Conservation (phyloP, 2,329 filamentous ascomycete species). For the Fusarium nematophilum region DNA sequence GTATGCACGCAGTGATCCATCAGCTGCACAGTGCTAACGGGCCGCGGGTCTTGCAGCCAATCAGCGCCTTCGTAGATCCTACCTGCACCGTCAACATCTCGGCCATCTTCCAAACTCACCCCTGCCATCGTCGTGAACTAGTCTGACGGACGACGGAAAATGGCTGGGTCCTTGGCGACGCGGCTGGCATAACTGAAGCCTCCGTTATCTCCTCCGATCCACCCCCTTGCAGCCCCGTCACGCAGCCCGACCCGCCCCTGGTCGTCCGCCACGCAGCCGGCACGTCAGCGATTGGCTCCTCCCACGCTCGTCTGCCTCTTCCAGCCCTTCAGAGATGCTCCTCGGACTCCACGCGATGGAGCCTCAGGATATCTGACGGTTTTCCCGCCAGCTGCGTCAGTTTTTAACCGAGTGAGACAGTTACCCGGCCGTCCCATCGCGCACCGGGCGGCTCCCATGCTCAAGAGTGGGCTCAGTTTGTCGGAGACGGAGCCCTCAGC, state of each 20-base stretch:
- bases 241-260: background rate
- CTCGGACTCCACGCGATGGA: slow-evolving; percentile 6
- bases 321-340: background rate
- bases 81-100: background rate
- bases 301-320: no score
- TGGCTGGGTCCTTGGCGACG: background rate
- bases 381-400: slow-evolving; percentile 24
- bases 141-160: background rate
- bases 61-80: background rate
- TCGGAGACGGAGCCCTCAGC: slow-evolving; percentile 3
- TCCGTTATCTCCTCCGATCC: slow-evolving; percentile 27
- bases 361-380: slow-evolving; percentile 28
- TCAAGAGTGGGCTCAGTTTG: slow-evolving; percentile 1
- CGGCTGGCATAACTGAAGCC: slow-evolving; percentile 7
- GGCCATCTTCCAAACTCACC: slow-evolving; percentile 10
- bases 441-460: slow-evolving; percentile 16
- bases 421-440: slow-evolving; percentile 2
- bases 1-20: slow-evolving; percentile 1
- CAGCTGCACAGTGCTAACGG: slow-evolving; percentile 4
- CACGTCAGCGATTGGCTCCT: slow-evolving; percentile 1
- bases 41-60: background rate
- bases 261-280: background rate
- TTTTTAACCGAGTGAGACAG: slow-evolving; percentile 31
- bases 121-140: slow-evolving; percentile 9
- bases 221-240: slow-evolving; percentile 21